These are phyloP conservation scores for Chaetothyriales sp. DNA, from an alignment of 2,329 filamentous ascomycete species.

Conservation along the genomic window DNA sequence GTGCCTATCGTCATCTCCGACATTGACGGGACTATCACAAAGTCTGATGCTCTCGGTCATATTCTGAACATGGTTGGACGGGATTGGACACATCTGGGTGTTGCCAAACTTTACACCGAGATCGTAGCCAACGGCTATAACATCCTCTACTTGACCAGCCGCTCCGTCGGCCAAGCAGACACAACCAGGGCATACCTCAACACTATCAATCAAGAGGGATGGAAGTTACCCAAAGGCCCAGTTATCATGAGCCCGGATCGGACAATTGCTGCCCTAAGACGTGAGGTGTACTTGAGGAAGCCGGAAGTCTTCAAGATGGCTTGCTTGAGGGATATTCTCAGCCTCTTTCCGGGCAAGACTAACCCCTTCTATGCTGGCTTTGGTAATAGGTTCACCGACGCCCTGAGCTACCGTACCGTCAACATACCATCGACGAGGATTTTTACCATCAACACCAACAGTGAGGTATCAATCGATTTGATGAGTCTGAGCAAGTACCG, in stretches of 20 bases:
- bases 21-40: slow-evolving; percentile 97
- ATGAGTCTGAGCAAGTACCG: slow-evolving; percentile 87
- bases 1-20: slow-evolving; percentile 94
- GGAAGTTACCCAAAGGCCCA: slow-evolving; percentile 72
- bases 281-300: slow-evolving; percentile 89
- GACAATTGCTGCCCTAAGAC: slow-evolving; percentile 80
- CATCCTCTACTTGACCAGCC: slow-evolving; percentile 92
- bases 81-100: slow-evolving; percentile 94
- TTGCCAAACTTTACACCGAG: slow-evolving; percentile 93
- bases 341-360: slow-evolving; percentile 61
- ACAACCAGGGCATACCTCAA: slow-evolving; percentile 79
- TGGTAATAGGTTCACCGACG: slow-evolving; percentile 90
- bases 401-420: slow-evolving; percentile 87
- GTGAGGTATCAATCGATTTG: slow-evolving; percentile 83
- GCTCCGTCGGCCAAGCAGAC: slow-evolving; percentile 87
- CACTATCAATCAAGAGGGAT: slow-evolving; percentile 77
- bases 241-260: slow-evolving; percentile 92
- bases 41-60: slow-evolving; percentile 87
- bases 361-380: slow-evolving; percentile 95
- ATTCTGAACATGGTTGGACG: slow-evolving; percentile 92
- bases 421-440: slow-evolving; percentile 90
- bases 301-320: slow-evolving; percentile 99
- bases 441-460: slow-evolving; percentile 97
- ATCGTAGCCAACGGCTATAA: slow-evolving; percentile 95
- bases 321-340: slow-evolving; percentile 84